phyloP scores from a whole-genome alignment of 228 moss, liverwort and hornwort species.

The Sphagnum fallax region DNA sequence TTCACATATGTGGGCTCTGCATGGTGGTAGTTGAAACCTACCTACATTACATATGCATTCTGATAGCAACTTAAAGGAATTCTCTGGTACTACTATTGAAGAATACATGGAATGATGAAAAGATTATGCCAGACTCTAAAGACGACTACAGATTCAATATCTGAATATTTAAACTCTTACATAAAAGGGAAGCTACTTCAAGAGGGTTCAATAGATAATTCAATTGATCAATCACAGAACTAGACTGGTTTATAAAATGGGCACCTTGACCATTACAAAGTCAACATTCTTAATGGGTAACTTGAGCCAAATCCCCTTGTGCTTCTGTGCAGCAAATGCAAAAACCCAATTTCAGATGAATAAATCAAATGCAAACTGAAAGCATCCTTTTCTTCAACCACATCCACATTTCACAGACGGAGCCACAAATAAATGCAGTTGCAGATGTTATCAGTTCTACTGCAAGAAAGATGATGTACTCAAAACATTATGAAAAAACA shows the following conservation, averaged over 20 bases:
- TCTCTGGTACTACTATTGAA: too few species aligned
- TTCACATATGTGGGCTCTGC: constrained; percentile 32
- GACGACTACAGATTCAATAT: neutral
- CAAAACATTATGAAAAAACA: too few species aligned
- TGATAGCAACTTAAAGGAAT: neutral
- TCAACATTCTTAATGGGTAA: constrained; percentile 20
- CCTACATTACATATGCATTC: constrained; percentile 16
- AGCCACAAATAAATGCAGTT: neutral
- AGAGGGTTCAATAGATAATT: neutral
- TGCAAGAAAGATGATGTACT: too few species aligned
- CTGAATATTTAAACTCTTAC: neutral
- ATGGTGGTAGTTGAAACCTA: constrained; percentile 44
- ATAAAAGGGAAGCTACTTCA: neutral
- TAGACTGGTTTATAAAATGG: too few species aligned
- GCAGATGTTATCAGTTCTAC: too few species aligned
- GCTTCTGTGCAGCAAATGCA: constrained; percentile 16
- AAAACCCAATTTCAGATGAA: neutral
- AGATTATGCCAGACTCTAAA: neutral
- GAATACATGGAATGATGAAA: neutral
- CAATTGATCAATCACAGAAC: neutral
- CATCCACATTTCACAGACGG: neutral
- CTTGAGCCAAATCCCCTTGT: constrained; percentile 52
- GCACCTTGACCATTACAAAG: constrained; percentile 41
- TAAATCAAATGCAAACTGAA: neutral
- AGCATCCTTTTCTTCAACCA: neutral